These are phyloP conservation scores for Sistotremastrum suecicum DNA, from an alignment of 768 basidiomycete species.

Conservation along the genomic window DNA sequence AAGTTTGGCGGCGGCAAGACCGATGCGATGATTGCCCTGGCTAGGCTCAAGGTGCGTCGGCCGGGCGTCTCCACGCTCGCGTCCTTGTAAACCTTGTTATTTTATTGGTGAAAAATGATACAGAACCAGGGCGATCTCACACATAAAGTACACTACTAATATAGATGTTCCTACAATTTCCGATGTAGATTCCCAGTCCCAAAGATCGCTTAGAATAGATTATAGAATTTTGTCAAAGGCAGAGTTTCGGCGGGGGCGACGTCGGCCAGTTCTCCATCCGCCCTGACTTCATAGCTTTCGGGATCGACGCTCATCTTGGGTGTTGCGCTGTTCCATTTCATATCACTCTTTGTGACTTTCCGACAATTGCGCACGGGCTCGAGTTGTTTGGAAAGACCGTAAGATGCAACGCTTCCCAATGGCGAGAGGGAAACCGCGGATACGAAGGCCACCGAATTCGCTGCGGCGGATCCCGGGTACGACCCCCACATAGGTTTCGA, in stretches of 20 bases:
- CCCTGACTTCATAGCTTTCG: slow-evolving; percentile 78
- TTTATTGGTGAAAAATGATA: no score
- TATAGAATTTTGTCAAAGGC: slow-evolving; percentile 61
- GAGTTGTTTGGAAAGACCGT: slow-evolving; percentile 55
- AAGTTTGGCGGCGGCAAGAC: background rate
- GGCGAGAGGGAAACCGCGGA: slow-evolving; percentile 52
- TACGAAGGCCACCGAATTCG: slow-evolving; percentile 79
- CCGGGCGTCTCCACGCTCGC: no score
- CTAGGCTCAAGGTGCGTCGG: no score
- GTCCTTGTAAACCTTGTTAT: no score
- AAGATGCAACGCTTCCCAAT: slow-evolving; percentile 43
- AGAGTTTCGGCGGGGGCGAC: slow-evolving; percentile 57
- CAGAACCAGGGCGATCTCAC: no score
- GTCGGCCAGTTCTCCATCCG: slow-evolving; percentile 66
- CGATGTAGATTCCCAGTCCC: no score
- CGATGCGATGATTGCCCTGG: no score
- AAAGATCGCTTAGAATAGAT: slow-evolving; percentile 46
- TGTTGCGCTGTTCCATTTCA: slow-evolving; percentile 82
- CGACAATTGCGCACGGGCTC: slow-evolving; percentile 71
- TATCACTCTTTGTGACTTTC: slow-evolving; percentile 64
- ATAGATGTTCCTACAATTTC: no score
- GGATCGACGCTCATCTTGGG: slow-evolving; percentile 86
- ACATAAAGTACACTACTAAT: no score
- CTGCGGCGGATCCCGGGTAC: slow-evolving; percentile 59
- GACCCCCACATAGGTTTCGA: slow-evolving; percentile 92